phyloP scores from a whole-genome alignment of 352 stramenopile genomes.

The Phytophthora macrochlamydospora region DNA sequence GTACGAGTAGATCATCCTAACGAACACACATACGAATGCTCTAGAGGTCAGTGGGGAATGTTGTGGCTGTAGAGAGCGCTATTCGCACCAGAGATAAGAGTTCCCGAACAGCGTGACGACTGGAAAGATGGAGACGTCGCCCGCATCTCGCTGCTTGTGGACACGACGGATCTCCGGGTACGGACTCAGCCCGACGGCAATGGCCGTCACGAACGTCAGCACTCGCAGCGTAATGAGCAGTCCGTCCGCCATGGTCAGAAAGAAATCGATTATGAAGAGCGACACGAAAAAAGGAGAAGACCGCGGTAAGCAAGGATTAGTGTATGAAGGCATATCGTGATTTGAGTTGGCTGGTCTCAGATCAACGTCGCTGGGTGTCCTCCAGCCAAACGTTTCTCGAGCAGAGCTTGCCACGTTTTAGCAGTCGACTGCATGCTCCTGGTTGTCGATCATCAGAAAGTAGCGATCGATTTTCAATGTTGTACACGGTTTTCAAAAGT shows the following conservation, averaged over 20 bases:
- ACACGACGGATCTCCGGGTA: slow-evolving; percentile 26
- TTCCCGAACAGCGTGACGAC: slow-evolving; percentile 31
- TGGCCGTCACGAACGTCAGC: slow-evolving; percentile 27
- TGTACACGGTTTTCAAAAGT: too few species aligned
- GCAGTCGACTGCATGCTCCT: too few species aligned
- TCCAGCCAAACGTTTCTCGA: too few species aligned
- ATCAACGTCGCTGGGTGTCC: too few species aligned
- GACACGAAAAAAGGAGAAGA: slow-evolving; percentile 12
- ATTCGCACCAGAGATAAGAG: slow-evolving; percentile 23
- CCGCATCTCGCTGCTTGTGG: slow-evolving; percentile 17
- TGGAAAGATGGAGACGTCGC: slow-evolving; percentile 29
- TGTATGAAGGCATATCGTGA: background rate
- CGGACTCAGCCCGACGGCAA: slow-evolving; percentile 22
- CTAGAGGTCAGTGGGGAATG: background rate
- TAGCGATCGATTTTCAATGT: too few species aligned
- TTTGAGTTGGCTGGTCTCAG: too few species aligned
- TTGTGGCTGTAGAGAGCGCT: background rate
- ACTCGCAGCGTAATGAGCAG: slow-evolving; percentile 22
- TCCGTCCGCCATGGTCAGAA: slow-evolving; percentile 1
- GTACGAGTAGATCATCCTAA: slow-evolving; percentile 32
- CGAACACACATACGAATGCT: background rate
- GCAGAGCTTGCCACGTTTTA: too few species aligned
- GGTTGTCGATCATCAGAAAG: too few species aligned
- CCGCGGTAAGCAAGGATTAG: slow-evolving; percentile 19
- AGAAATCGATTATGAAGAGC: background rate